Percentiles rank a stretch among this genome's conserved stretches.
These are phyloP conservation scores for Herpetomonas samuelpessoai DNA, from an alignment of 208 protist genomes.

Conservation along the genomic window DNA sequence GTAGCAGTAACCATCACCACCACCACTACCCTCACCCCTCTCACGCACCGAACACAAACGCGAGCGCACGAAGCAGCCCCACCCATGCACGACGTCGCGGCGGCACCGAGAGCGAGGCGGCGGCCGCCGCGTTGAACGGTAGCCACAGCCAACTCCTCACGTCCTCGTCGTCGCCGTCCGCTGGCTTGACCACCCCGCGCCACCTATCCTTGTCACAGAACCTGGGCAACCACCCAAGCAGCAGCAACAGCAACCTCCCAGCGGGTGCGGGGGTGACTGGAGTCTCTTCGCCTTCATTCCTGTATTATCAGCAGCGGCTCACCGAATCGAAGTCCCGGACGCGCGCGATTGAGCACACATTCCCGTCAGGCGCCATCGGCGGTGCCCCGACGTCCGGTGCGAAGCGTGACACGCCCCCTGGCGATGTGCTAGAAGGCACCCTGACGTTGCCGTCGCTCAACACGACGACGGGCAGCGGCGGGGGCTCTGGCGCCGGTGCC, in stretches of 20 bases:
- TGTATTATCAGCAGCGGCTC: constrained; percentile 3
- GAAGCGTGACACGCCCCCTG: not conserved
- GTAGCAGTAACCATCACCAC: not conserved
- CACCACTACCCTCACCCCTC: not conserved
- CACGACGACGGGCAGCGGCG: not conserved
- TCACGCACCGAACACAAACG: not conserved
- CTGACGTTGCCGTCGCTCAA: not conserved
- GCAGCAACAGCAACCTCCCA: constrained; percentile 3
- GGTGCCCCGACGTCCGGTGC: not conserved
- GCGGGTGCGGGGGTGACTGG: not conserved
- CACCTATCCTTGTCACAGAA: not conserved
- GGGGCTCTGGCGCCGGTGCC: not conserved
- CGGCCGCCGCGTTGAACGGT: not conserved
- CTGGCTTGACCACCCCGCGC: no score
- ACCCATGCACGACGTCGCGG: not conserved
- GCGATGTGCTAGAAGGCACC: not conserved
- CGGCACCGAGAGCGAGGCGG: not conserved
- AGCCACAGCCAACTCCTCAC: not conserved
- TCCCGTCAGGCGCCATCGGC: not conserved
- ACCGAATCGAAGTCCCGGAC: not conserved
- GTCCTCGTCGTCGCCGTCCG: no score
- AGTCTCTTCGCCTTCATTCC: not conserved
- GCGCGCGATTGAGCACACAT: not conserved
- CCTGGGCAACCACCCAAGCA: not conserved
- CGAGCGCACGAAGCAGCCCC: not conserved